Base-by-base conservation (phyloP, 1,284 basidiomycete genomes). In the Bjerkandera adusta region DNA sequence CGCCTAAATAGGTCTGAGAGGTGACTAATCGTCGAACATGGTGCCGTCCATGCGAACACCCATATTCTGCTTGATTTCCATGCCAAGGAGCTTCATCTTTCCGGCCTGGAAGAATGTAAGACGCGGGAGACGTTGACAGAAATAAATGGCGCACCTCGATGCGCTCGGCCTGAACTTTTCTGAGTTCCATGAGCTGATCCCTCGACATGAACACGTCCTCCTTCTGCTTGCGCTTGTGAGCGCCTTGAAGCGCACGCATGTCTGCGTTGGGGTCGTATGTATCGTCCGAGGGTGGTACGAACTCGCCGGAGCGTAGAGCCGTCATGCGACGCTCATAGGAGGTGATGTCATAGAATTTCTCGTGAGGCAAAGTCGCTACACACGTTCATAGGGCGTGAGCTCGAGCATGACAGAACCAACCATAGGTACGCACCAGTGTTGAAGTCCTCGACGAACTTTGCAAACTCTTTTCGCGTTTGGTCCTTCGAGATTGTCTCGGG, bases 311-410 rank as follows among this genome's bases (percentile, higher is more conserved):
- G 25, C 91, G 81, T 42, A 95, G 70, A 24, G 89, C 81, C 22
- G 76, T 66, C 92, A 94, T 94, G 37, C 87, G 81, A 20, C 73
- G 71, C 52, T 92, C 88, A 62, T 91, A 92, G 8, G 77, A 75
- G 38, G 79, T 78, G 74, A 94, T 89, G 59, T 92, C 79, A 66
- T 94, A 94, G 65, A 92, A 95, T 65, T 95, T 95, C 63, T 94
- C 90, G 59, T 94, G 86, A 3, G 92, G 88, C 2, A 94, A 73
- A 2, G 91, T 93, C 7, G 91, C 90, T 91, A 36, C 34, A 43
- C 42, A 30, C 50, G 35, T 38, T 35, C 22, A 33, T 43, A 33
- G 41, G 30, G 46, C 51, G 37, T 39, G 46, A 24, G n/a, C 10
- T 38, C 16, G 10, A 32, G 27, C 27, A 27, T 6, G 26, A 41